A percentile compares a stretch with the other conserved stretches of the same genome.
Conservation (phyloP, 331 rosid genomes). For the Quercus tomentella region DNA sequence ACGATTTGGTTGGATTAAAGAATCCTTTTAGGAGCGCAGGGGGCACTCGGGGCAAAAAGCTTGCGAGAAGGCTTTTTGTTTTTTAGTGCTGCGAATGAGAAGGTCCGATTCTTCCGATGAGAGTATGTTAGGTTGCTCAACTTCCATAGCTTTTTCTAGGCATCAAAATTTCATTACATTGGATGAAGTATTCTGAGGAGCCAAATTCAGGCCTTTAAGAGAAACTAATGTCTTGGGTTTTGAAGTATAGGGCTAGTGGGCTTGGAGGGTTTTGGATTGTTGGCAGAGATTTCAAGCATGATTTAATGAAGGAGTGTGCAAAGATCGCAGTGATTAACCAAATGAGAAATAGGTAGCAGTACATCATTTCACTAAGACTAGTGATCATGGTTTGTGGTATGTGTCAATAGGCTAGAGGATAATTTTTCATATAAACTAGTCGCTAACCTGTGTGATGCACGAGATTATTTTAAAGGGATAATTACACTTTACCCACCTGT, state of each 20-base stretch:
- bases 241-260: slow-evolving; percentile 29
- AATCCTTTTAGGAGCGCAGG: too few relatives aligned
- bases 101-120: too few relatives aligned
- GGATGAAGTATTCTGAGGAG: slow-evolving; percentile 26
- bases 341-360: not conserved
- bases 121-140: too few relatives aligned
- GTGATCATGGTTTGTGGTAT: not conserved
- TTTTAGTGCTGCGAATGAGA: too few relatives aligned
- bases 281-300: not conserved
- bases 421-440: not conserved
- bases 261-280: slow-evolving; percentile 15
- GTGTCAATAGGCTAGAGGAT: not conserved
- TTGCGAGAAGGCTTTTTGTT: too few relatives aligned
- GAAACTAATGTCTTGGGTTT: slow-evolving; percentile 32
- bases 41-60: too few relatives aligned
- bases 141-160: too few relatives aligned
- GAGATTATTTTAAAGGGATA: too few relatives aligned
- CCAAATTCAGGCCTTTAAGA: slow-evolving; percentile 26
- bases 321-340: slow-evolving; percentile 3
- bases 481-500: too few relatives aligned
- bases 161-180: too few relatives aligned
- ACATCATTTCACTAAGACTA: not conserved
- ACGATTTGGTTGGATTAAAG: too few relatives aligned
- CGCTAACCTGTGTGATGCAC: too few relatives aligned
- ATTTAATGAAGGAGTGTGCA: not conserved